Evolutionary conservation across 1,284 basidiomycete genomes (phyloP).

Genomic region (Cutaneotrichosporon sp.): DNA sequence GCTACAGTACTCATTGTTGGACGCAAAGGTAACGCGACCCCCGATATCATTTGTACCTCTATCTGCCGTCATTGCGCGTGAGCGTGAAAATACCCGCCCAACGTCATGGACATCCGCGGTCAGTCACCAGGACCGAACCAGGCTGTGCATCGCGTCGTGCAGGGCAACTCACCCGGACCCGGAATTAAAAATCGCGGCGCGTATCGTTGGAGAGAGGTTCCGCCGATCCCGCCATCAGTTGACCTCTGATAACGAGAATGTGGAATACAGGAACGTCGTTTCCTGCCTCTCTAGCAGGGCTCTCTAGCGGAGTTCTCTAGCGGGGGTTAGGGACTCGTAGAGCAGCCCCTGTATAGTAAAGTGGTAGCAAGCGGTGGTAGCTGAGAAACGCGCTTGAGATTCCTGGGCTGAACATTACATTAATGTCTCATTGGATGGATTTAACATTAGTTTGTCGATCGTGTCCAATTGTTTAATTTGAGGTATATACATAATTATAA

Average conservation of each 20-base stretch:
- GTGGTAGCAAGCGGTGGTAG: background rate
- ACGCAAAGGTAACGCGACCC: background rate
- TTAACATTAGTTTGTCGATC: background rate
- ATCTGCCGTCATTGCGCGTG: background rate
- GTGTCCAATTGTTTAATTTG: too few relatives aligned
- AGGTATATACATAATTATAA: too few relatives aligned
- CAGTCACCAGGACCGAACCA: background rate
- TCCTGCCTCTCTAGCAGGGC: too few relatives aligned
- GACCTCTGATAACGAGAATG: too few relatives aligned
- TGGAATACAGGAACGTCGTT: too few relatives aligned
- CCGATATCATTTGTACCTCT: background rate
- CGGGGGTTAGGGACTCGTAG: too few relatives aligned
- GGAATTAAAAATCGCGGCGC: background rate
- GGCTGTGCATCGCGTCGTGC: background rate
- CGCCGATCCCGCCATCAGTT: too few relatives aligned
- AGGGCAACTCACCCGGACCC: background rate
- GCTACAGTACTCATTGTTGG: too few relatives aligned
- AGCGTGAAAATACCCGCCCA: too few relatives aligned
- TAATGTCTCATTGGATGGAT: background rate
- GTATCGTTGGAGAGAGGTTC: background rate
- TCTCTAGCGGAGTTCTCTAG: too few relatives aligned
- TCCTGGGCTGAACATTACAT: background rate
- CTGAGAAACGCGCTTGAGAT: background rate
- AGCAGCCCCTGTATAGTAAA: too few relatives aligned
- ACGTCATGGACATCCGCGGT: too few relatives aligned